Evolutionary conservation across 208 protist genomes (phyloP), one percentile per base, ranked within the genome.

Genomic region (Chromosphaera perkinsii): DNA sequence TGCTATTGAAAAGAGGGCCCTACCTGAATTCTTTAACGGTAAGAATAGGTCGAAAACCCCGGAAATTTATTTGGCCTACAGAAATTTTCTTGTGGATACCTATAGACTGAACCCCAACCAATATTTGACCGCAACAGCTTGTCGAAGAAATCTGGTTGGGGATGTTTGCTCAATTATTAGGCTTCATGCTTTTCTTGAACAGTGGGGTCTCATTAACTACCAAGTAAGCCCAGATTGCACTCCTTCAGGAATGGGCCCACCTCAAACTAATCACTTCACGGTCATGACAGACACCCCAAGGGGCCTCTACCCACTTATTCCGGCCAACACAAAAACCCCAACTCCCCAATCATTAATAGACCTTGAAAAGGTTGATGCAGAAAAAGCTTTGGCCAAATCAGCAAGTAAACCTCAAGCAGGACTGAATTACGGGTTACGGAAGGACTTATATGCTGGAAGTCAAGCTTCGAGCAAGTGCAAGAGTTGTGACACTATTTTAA

Each of bases 171-270:
- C 69, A 17, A 75, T 78, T 48, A 14, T 74, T 2, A 67, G 82
- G 14, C 69, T 88, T 22, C 80, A 88, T 55, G 75, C 62, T 27
- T 87, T 87, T 57, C 56, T 88, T 1, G 82, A 88, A 62, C 79
- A 88, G 37, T 88, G 84, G 84, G 84, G 84, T 40, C 66, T 88
- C 1, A 85, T 88, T 29, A 88, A 88, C 69, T 83, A 80, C 66
- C 71, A 76, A 51, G 58, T 51, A 24, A 45, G 37, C 17, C 22
- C 29, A 14, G 71, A 76, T 22, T 32, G 31, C 12, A 37, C 43
- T 17, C 59, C 59, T 27, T 40, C 57, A 20, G 26, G 52, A n/a
- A 14, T 75, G 3, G 70, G 70, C 4, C 70, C 70, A 31, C 60
- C 70, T n/a, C 45, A n/a, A 1, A 75, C 70, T 1, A 20, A 32